Conservation (phyloP, 2,329 filamentous ascomycete species). For the Colletotrichum sp. region DNA sequence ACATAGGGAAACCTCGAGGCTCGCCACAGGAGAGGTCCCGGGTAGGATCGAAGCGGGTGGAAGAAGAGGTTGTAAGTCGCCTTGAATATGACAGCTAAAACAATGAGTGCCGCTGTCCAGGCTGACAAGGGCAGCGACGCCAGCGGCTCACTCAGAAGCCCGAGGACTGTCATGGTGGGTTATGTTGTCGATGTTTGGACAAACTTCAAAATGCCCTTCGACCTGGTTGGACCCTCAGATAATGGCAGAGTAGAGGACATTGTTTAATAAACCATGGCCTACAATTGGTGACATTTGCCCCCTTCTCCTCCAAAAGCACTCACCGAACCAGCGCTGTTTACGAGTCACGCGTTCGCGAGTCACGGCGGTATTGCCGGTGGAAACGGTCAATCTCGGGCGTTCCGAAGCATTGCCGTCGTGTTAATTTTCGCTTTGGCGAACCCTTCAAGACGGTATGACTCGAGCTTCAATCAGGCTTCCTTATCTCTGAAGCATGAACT, state of each 20-base stretch:
- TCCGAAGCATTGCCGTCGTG: not conserved
- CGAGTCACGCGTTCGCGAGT: not conserved
- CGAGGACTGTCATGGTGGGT: not conserved
- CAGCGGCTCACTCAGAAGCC: not conserved
- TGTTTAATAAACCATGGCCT: not conserved
- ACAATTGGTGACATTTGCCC: not conserved
- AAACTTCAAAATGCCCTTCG: not conserved
- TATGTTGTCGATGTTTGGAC: not conserved
- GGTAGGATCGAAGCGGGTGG: conserved; percentile 34
- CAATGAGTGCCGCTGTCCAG: not conserved
- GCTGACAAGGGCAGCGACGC: not conserved
- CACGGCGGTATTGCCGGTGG: not conserved
- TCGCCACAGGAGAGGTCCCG: conserved; percentile 27
- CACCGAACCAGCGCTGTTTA: not conserved
- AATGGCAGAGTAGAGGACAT: not conserved
- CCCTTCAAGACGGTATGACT: not conserved
- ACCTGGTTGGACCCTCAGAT: not conserved
- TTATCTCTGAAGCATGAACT: not conserved
- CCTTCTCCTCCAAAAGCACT: not conserved
- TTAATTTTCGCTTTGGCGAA: not conserved
- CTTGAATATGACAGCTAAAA: not conserved
- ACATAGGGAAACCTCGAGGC: not conserved
- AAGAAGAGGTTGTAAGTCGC: conserved; percentile 33
- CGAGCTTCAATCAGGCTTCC: not conserved
- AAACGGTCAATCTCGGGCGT: not conserved